Evolutionary conservation across 176 grass and related monocot genomes (phyloP).

Genomic region (maize (Zea mays)): Zm-B73-REFERENCE-NAM-5.0 NC_050105.1:64691001-64691500

Average conservation of each 20-base stretch:
- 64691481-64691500: constrained; percentile 81
- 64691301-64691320: constrained; percentile 32
- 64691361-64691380: constrained; percentile 96
- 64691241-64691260: constrained; percentile 61
- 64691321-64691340: constrained; percentile 35
- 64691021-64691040: constrained; percentile 85
- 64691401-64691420: constrained; percentile 7
- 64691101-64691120: constrained; percentile 67
- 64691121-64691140: constrained; percentile 69
- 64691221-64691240: constrained; percentile 90
- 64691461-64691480: constrained; percentile 73
- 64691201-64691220: constrained; percentile 62
- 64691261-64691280: constrained; percentile 4
- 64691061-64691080: constrained; percentile 88
- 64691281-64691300: constrained; percentile 11
- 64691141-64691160: constrained; percentile 72
- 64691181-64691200: constrained; percentile 56
- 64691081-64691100: constrained; percentile 83
- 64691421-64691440: constrained; percentile 20
- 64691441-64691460: constrained; percentile 31
- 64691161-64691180: constrained; percentile 70
- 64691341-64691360: constrained; percentile 83
- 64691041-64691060: constrained; percentile 81
- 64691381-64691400: constrained; percentile 80
- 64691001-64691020: constrained; percentile 66